Evolutionary conservation across 331 rosid genomes (phyloP), one percentile per base, ranked within the genome.

Genomic region (Quercus lobata): DNA sequence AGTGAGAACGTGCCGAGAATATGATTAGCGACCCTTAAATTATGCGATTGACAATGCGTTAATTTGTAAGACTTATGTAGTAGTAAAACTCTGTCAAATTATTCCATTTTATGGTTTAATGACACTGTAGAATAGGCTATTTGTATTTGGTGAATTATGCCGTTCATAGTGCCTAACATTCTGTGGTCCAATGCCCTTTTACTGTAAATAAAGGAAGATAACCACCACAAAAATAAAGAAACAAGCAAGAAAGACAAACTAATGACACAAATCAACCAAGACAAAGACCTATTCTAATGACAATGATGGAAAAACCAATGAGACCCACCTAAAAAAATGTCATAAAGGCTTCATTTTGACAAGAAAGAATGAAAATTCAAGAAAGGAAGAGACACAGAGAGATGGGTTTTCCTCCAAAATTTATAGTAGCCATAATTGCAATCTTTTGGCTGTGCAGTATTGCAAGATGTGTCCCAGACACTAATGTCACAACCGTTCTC

Each of bases 391-490:
- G 52, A 18, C 46, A 24, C 57, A 37, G 22, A 54, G 74, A 44
- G 74, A 84, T 81, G 89, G 84, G 24, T 19, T 17, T 75, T 57
- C 54, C 72, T 41, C 72, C 69, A 77, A 77, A 79, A 71, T 6
- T 16, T 61, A 76, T 62, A 57, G 70, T 71, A 79, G 41, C 73
- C 57, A 22, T 30, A 35, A 35, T 83, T 22, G 79, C 21, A 70
- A 57, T 86, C 34, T 17, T 85, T 14, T 66, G 76, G 29, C 24
- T 79, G 6, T 77, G 66, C 71, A 46, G 24, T 6, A 53, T 72
- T 72, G 85, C 58, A 29, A 27, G 37, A 11, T 32, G 91, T 73
- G 73, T 37, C 78, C 92, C 93, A 8, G 69, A 89, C 78, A 87
- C 88, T 15, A 83, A 19, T 46, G 70, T 88, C 80, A 18, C 17